Evolutionary conservation across 257 asterid species (phyloP).

Genomic region (Solanum gandarillasii): DNA sequence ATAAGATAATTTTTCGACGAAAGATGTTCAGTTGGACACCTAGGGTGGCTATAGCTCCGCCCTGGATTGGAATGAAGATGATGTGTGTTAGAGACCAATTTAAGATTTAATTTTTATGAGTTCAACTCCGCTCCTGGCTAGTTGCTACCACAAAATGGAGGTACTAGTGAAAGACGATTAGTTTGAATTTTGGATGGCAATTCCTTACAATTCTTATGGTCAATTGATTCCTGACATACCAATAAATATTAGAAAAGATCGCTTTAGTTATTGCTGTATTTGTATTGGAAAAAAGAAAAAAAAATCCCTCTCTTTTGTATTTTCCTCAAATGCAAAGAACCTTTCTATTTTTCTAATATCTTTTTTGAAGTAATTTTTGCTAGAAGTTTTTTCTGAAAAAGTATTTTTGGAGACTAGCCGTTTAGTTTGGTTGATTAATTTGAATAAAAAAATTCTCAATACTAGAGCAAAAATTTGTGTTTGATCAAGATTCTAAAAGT

Average conservation of each 20-base stretch:
- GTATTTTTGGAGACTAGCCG: neutral
- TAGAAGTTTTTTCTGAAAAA: neutral
- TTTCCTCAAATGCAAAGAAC: neutral
- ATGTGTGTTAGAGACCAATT: too few relatives aligned
- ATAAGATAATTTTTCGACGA: rapidly evolving
- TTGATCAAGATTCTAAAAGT: neutral
- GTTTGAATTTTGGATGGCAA: neutral
- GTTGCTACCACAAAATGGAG: neutral
- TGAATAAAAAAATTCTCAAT: neutral
- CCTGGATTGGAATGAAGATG: too few relatives aligned
- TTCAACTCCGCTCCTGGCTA: too few relatives aligned
- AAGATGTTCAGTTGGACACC: neutral
- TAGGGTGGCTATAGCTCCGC: rapidly evolving
- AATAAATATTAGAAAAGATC: neutral
- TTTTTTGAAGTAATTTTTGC: neutral
- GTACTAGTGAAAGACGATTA: neutral
- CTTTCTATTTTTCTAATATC: neutral
- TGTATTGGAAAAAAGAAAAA: neutral
- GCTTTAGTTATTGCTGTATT: neutral
- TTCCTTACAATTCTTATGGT: neutral
- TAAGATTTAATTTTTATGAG: too few relatives aligned
- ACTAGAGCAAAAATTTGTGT: neutral
- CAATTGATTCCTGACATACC: neutral
- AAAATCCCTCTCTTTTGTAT: neutral
- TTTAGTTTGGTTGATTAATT: neutral